phyloP scores from a whole-genome alignment of 1,284 basidiomycete species.

The Leccinum angustisporum region DNA sequence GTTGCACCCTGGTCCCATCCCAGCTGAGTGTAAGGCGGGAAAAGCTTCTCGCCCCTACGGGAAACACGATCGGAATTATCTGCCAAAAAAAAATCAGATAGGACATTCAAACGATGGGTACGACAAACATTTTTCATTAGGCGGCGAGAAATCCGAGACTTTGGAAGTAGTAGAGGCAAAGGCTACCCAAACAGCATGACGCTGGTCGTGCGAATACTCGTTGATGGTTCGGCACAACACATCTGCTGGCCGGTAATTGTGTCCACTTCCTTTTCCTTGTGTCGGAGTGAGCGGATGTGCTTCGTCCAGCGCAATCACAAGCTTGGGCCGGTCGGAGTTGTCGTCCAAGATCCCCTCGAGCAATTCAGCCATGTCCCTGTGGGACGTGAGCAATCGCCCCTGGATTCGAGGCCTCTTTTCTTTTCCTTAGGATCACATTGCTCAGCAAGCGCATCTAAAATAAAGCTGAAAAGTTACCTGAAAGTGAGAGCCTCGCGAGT shows the following conservation, averaged over 20 bases:
- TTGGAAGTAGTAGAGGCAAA: constrained; percentile 17
- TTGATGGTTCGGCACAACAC: constrained; percentile 4
- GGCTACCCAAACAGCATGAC: constrained; percentile 12
- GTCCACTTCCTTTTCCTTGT: neutral
- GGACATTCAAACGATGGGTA: neutral
- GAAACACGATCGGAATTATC: constrained; percentile 10
- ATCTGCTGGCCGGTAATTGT: constrained; percentile 7
- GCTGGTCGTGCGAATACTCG: neutral
- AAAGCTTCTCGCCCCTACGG: constrained; percentile 1
- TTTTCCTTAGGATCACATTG: neutral
- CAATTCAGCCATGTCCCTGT: neutral
- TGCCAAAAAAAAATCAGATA: neutral
- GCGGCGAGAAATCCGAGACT: constrained; percentile 10
- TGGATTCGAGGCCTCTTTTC: neutral
- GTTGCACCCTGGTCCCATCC: constrained; percentile 11
- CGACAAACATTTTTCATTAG: constrained; percentile 1
- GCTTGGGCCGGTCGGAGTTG: neutral
- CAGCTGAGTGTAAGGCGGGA: constrained; percentile 12
- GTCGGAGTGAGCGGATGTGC: neutral
- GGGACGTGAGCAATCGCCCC: neutral
- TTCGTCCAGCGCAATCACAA: constrained; percentile 12
- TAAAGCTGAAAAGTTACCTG: neutral
- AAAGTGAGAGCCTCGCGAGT: neutral
- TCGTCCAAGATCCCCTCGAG: neutral
- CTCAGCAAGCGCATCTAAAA: neutral